Percentiles rank a stretch among this genome's conserved stretches.
These are phyloP conservation scores for Lepidium sativum DNA, from an alignment of 345 rosid genomes.

Conservation along the genomic window DNA sequence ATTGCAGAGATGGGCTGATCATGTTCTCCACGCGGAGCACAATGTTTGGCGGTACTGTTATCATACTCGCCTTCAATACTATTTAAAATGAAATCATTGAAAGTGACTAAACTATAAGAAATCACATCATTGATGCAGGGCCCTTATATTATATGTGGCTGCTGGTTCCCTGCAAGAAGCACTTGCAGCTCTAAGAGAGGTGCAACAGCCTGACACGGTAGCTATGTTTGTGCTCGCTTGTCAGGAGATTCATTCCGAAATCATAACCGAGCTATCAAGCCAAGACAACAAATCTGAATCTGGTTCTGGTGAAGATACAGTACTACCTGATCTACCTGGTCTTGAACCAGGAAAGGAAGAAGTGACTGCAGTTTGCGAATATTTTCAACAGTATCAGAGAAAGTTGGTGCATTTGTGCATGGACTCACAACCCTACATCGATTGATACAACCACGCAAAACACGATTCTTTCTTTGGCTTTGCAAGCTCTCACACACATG, in stretches of 20 bases:
- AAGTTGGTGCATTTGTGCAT: slow-evolving; percentile 89
- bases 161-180: slow-evolving; percentile 91
- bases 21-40: slow-evolving; percentile 67
- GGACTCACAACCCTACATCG: slow-evolving; percentile 71
- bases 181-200: slow-evolving; percentile 72
- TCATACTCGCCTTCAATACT: background rate
- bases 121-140: slow-evolving; percentile 39
- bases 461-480: background rate
- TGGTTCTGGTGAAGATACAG: slow-evolving; percentile 17
- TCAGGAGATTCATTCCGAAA: slow-evolving; percentile 60
- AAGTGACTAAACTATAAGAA: background rate
- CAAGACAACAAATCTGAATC: slow-evolving; percentile 39
- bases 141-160: slow-evolving; percentile 79
- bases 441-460: slow-evolving; percentile 28
- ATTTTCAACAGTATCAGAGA: slow-evolving; percentile 79
- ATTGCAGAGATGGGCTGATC: slow-evolving; percentile 89
- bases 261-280: slow-evolving; percentile 30
- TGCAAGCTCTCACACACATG: too few species aligned
- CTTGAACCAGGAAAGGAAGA: slow-evolving; percentile 65
- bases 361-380: slow-evolving; percentile 71
- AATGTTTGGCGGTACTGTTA: slow-evolving; percentile 79
- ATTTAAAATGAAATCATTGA: background rate
- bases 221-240: slow-evolving; percentile 95
- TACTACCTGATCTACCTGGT: slow-evolving; percentile 42
- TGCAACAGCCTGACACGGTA: slow-evolving; percentile 81